Base-by-base conservation (phyloP, 2,329 filamentous ascomycete genomes). In the Rutstroemia sp. region DNA sequence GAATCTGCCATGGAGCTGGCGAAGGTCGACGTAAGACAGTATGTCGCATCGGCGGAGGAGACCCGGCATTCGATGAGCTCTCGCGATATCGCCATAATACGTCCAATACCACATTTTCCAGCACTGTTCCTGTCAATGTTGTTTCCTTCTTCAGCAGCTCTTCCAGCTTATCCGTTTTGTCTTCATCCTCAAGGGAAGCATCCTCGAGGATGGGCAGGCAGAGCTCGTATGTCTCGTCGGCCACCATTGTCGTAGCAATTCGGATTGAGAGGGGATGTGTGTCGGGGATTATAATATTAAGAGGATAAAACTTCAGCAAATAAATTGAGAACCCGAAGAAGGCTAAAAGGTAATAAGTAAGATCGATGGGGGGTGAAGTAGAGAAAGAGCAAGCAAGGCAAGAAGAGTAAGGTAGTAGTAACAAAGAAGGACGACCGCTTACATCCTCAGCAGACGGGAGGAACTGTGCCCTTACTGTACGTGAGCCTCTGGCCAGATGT, bases 161-260 rank as follows among this genome's bases (percentile, higher is more conserved):
- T 74, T 96, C 92, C 53, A 96, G 78, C 73, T 83, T 88, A 73
- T 97, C 92, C 49, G 89, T 92, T 78, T 94, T 95, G 69, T 96
- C 92, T 73, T 99, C 94, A 61, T 97, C 94, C 66, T 95, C 89
- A 60, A 96, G 78, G 55, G 80, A 78, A 57, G 83, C 75, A 73
- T 96, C 87, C 75, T 94, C 86, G 62, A 99, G 81, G 69, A 96
- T 82, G 52, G 90, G 89, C 70, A 95, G 83, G 72, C 91, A 96
- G 68, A 94, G 82, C 66, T 96, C 91, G 76, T 95, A 95, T 56
- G 92, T 84, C 65, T 92, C 85, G 78, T 97, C 92, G 66, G 92
- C 89, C 61, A 96, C 86, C 92, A 97, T 96, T 37, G 52, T 67
- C 52, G 45, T 37, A 51, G 37, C 17, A 44, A 39, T 34, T 48